Base-by-base conservation (phyloP, 441 rosid genomes). In the Capsella rubella region DNA sequence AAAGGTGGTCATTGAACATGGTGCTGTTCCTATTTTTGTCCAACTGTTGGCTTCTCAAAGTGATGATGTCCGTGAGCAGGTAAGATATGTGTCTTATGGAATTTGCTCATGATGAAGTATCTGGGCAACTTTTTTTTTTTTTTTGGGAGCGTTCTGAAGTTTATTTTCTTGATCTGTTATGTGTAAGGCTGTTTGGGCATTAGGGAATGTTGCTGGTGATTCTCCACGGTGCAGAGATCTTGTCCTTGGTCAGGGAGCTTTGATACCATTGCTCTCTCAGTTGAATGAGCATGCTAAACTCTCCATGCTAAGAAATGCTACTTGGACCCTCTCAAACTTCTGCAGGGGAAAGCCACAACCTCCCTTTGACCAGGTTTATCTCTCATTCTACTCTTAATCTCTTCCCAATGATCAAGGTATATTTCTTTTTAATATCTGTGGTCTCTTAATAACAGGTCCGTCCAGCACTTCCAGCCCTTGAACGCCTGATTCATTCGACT, bases 321-420 rank as follows among this genome's bases (percentile, higher is more conserved):
- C 91, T 40, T 89, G 93, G 93, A 89, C 93, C n/a, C 80, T 89
- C 50, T 89, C 93, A 1, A 86, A 88, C 74, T 85, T 88, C 80
- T 86, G 90, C 71, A 84, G 93, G 80, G 93, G 90, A 42, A 88
- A 87, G 73, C 90, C 93, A 31, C 93, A 88, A 59, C 93, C 90
- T 67, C 82, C 87, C 29, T 88, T 88, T 75, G 88, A 88, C 40
- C 86, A 79, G 88, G 93, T 87, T 73, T 42, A 28, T 66, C 51
- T 78, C 18, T 34, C 47, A 8, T 47, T 66, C 21, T 5, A 4
- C 28, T n/a, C 42, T 14, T 8, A 3, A 32, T 55, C 52, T 16
- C 51, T 34, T 14, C 49, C 2, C 18, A 5, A 46, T 16, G 15
- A 31, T 35, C 16, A 49, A 56, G 32, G 28, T n/a, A n/a, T 4